These are phyloP conservation scores for Floccularia luteovirens DNA, from an alignment of 768 basidiomycete species.

Conservation along the genomic window DNA sequence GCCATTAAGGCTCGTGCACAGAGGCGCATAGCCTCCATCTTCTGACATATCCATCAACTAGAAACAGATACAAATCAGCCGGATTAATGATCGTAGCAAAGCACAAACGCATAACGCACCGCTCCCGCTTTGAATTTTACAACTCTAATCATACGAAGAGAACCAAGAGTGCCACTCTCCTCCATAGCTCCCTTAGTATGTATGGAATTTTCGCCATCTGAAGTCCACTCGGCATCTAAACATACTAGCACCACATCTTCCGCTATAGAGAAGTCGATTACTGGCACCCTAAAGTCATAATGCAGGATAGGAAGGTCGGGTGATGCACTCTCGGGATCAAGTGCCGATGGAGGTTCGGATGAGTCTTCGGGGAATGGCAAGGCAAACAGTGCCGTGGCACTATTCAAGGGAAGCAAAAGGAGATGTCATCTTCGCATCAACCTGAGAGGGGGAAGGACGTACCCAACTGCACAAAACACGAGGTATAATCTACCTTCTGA, in stretches of 20 bases:
- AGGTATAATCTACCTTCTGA: constrained; percentile 29
- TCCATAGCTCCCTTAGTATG: background rate
- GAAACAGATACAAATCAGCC: background rate
- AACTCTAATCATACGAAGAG: no score
- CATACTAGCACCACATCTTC: constrained; percentile 31
- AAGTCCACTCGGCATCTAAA: constrained; percentile 37
- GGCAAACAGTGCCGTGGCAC: constrained; percentile 63
- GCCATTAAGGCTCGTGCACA: background rate
- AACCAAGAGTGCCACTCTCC: no score
- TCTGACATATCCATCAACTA: background rate
- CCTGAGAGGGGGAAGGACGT: constrained; percentile 14
- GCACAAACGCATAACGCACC: constrained; percentile 2
- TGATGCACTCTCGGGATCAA: no score
- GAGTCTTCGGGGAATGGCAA: constrained; percentile 22
- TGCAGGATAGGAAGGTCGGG: constrained; percentile 18
- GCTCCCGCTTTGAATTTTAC: background rate
- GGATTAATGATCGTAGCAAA: background rate
- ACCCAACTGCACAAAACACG: constrained; percentile 74
- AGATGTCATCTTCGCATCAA: background rate
- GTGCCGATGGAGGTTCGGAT: no score
- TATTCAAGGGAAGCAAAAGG: constrained; percentile 15
- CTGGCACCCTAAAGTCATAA: constrained; percentile 48
- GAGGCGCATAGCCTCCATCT: background rate
- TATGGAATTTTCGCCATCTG: background rate
- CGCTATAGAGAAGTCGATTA: constrained; percentile 47